Base-by-base conservation (phyloP, 2,329 filamentous ascomycete species). In the Annulohypoxylon truncatum region DNA sequence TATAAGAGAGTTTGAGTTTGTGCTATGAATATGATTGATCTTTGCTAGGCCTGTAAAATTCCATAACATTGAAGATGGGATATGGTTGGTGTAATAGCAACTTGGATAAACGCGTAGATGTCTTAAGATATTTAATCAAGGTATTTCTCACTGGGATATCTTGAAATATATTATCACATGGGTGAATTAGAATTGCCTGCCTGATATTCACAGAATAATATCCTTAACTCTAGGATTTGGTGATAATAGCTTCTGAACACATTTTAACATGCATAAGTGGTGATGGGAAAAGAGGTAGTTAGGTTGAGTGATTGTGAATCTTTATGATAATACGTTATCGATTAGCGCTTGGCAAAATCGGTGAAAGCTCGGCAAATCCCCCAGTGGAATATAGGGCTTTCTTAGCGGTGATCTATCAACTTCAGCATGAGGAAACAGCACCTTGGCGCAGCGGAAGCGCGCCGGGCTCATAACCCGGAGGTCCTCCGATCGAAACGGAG, bases 381-480 rank as follows among this genome's bases (percentile, higher is more conserved):
- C n/a, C n/a, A n/a, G 15, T 22, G 12, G 20, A 2, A 28, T 48
- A 57, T 57, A 57, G 1, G 0, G 4, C 2, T 12, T 7, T n/a
- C 7, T 47, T 33, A 31, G 22, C 0, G n/a, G 24, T 2, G 8
- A 22, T 6, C 26, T 24, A n/a, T 15, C 22, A 53, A n/a, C 24
- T 4, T 15, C 26, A 44, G 18, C n/a, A 31, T 18, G 33, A 38
- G 8, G n/a, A 77, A 57, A 67, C 67, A 72, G 70, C 70, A 72
- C 66, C 68, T 72, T 74, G 71, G 70, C 70, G 70, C 74, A 76
- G 74, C 69, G 73, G 74, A 75, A 76, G 74, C 74, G 74, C 74
- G 74, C 74, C 74, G 74, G 74, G 74, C 74, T 76, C 74, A 76
- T 76, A 76, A 76, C 74, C 74, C 74, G 74, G 73, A 76, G 74